These are phyloP conservation scores for Trichoderma citrinoviride DNA, from an alignment of 2,329 filamentous ascomycete genomes.

Conservation along the genomic window DNA sequence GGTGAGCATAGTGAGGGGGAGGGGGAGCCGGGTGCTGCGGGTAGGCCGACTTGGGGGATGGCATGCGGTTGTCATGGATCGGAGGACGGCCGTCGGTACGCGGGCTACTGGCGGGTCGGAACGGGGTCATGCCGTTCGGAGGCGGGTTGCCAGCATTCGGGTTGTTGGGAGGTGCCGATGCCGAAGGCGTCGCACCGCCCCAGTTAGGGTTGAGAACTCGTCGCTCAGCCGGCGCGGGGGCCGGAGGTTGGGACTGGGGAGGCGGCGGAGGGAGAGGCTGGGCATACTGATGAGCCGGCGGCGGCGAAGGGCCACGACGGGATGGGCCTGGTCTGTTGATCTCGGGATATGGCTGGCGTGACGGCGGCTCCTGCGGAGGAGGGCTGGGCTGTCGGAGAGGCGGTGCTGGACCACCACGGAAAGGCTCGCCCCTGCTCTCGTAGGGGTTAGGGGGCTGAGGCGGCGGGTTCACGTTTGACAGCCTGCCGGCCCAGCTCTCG, in stretches of 20 bases:
- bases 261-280: constrained; percentile 52
- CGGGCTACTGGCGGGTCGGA: constrained; percentile 70
- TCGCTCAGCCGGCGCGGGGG: constrained; percentile 52
- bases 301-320: constrained; percentile 54
- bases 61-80: constrained; percentile 77
- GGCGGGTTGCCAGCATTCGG: constrained; percentile 41
- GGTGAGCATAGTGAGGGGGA: constrained; percentile 60
- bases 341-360: constrained; percentile 61
- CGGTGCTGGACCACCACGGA: constrained; percentile 64
- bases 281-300: constrained; percentile 48
- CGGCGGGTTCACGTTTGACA: constrained; percentile 75
- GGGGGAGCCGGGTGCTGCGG: constrained; percentile 65
- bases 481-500: constrained; percentile 59
- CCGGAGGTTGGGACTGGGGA: constrained; percentile 44
- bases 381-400: constrained; percentile 73
- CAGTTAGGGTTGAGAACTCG: constrained; percentile 61
- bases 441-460: constrained; percentile 79
- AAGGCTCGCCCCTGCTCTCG: constrained; percentile 64
- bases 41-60: constrained; percentile 88
- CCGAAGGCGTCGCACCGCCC: constrained; percentile 51
- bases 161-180: constrained; percentile 39
- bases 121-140: constrained; percentile 62
- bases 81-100: constrained; percentile 77
- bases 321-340: constrained; percentile 33
- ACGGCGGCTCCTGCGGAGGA: constrained; percentile 64